Base-by-base conservation (phyloP, 306 rosid genomes). In the Citrullus colocynthis region DNA sequence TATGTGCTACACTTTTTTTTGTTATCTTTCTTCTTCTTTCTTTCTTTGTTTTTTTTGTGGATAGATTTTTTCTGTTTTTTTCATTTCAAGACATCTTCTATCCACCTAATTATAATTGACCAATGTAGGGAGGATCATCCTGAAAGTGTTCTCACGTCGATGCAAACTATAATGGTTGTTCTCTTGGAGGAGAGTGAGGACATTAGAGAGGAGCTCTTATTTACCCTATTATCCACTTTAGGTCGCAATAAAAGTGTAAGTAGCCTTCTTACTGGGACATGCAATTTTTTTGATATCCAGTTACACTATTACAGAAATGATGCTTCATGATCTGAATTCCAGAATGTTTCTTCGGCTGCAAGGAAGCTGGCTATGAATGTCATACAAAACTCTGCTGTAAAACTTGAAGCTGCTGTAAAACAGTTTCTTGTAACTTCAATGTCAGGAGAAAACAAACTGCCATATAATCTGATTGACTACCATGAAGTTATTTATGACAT, bases 291-390 rank as follows among this genome's bases (percentile, higher is more conserved):
- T 70, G 57, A 17, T 48, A 18, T 34, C 51, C n/a, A 20, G 37
- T 55, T 61, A 7, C n/a, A 58, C 20, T 52, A 36, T 36, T 64
- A 51, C 73, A 70, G 78, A 73, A 44, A 52, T 77, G 75, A 74
- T 58, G 55, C 32, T 15, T 80, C 63, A 72, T 61, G 16, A 73
- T 64, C 80, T 84, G 66, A 60, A 80, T 88, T 84, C 80, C 91
- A 96, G 99, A 96, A 84, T 79, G 75, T 90, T 82, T 85, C 88
- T 84, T 76, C 77, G 88, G 97, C 98, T 84, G 93, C 97, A 61
- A 96, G 96, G 92, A 93, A 81, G 91, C 93, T 96, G 83, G 93
- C 96, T n/a, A 96, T 96, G 98, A 91, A 89, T 87, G 98, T 96
- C 83, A 85, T 96, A 91, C 89, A 85, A 64, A 89, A 88, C 44